Base-by-base conservation (phyloP, 129 eudicot species). In the Saposhnikovia divaricata region DNA sequence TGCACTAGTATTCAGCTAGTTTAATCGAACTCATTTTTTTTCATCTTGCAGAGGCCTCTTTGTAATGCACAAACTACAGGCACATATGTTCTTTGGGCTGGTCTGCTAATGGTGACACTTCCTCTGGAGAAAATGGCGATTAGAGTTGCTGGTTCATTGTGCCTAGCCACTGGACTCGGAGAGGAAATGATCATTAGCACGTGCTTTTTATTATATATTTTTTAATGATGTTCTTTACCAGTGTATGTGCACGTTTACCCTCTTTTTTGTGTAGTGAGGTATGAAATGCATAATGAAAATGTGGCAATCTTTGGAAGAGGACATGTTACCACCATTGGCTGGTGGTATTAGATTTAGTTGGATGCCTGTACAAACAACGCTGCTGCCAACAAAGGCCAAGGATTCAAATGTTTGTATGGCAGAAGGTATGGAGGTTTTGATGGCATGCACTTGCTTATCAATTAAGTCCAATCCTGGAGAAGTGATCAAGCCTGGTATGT, bases 121-220 rank as follows among this genome's bases (percentile, higher is more conserved):
- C 99, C 97, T 78, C 97, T 95, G 21, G 97, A 95, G 90, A 95
- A 95, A 85, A 95, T 95, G 99, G 99, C 99, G 0, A 95, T 96
- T 28, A 92, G 99, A 84, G 99, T 95, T 53, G 99, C 99, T 77
- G 97, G 99, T 80, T 95, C 99, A 34, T 90, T 92, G 38, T 95
- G 99, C 77, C 83, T 90, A 80, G 94, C 99, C 71, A 90, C 99
- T n/a, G 77, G 53, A 43, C 77, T 73, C 10, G 77, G 77, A 73
- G 77, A 73, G 55, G 77, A 43, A 28, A 43, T 73, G 77, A 73
- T 73, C 0, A 55, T 73, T n/a, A 73, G 37, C 77, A 73, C 38
- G 53, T 73, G 42, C 13, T 1, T 73, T 73, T 4, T 16, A 14
- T 11, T 9, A 0, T 45, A 9, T 45, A 9, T 45, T 1, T 45